Evolutionary conservation across 768 basidiomycete species (phyloP).

Genomic region (Lentinus tigrinus): DNA sequence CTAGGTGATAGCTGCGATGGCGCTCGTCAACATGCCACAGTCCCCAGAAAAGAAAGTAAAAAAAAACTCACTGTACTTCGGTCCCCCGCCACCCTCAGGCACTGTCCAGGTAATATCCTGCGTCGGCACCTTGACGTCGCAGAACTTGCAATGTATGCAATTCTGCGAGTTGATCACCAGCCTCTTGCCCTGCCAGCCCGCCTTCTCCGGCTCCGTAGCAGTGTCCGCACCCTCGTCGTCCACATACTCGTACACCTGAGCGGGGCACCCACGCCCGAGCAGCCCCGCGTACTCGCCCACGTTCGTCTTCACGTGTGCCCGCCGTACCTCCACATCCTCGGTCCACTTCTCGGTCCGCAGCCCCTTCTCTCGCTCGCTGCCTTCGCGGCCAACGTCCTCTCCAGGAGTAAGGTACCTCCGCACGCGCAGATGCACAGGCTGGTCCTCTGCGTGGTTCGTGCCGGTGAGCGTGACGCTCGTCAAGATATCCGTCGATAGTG

Average conservation of each 20-base stretch:
- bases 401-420: slow-evolving; percentile 34
- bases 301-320: slow-evolving; percentile 74
- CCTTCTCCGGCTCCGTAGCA: slow-evolving; percentile 29
- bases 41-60: neutral
- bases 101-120: slow-evolving; percentile 98
- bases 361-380: slow-evolving; percentile 21
- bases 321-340: slow-evolving; percentile 45
- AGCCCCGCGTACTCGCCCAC: slow-evolving; percentile 81
- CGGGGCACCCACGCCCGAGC: slow-evolving; percentile 88
- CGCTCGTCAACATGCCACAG: neutral
- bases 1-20: neutral
- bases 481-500: slow-evolving; percentile 89
- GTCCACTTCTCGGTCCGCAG: slow-evolving; percentile 26
- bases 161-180: slow-evolving; percentile 95
- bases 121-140: slow-evolving; percentile 94
- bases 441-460: slow-evolving; percentile 97
- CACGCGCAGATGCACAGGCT: slow-evolving; percentile 85
- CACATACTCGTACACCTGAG: slow-evolving; percentile 96
- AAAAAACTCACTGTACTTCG: slow-evolving; percentile 77
- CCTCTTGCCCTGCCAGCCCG: slow-evolving; percentile 79
- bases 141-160: slow-evolving; percentile 92
- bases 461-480: slow-evolving; percentile 88
- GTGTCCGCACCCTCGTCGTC: slow-evolving; percentile 50
- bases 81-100: slow-evolving; percentile 95
- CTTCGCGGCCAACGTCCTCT: slow-evolving; percentile 27